phyloP scores from a whole-genome alignment of 2,329 filamentous ascomycete genomes.

The Xylariaceae sp. region DNA sequence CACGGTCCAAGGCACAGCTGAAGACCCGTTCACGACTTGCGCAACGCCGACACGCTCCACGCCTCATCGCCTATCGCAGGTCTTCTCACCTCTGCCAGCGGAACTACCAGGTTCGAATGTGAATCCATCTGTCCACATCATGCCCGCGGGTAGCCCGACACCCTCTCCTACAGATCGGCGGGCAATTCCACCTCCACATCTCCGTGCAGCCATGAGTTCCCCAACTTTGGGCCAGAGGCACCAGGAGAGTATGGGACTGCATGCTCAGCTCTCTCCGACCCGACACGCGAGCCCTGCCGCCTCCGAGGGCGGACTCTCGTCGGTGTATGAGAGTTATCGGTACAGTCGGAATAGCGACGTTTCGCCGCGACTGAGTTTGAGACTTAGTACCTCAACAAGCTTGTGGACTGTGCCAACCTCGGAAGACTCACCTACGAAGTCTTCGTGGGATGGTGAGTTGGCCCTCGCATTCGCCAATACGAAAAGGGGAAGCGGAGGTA shows the following conservation, averaged over 20 bases:
- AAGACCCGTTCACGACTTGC: constrained; percentile 27
- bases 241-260: neutral
- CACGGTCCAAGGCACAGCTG: constrained; percentile 12
- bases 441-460: constrained; percentile 3
- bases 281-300: constrained; percentile 14
- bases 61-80: constrained; percentile 24
- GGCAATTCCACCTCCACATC: constrained; percentile 25
- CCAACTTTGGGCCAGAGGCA: constrained; percentile 17
- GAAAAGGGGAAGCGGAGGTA: neutral
- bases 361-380: constrained; percentile 2
- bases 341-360: constrained; percentile 15
- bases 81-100: constrained; percentile 27
- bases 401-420: constrained; percentile 12
- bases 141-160: constrained; percentile 16
- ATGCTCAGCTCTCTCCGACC: constrained; percentile 16
- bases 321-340: constrained; percentile 30
- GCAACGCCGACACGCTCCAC: constrained; percentile 13
- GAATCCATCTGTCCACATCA: neutral
- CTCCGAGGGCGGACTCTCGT: constrained; percentile 30
- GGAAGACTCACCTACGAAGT: constrained; percentile 1
- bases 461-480: neutral
- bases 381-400: constrained; percentile 11
- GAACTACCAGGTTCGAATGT: constrained; percentile 9
- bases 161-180: constrained; percentile 18
- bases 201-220: constrained; percentile 23